Evolutionary conservation across 2,329 filamentous ascomycete genomes (phyloP), one percentile per base, ranked within the genome.

Genomic region (Malbranchea cinnamomea): DNA sequence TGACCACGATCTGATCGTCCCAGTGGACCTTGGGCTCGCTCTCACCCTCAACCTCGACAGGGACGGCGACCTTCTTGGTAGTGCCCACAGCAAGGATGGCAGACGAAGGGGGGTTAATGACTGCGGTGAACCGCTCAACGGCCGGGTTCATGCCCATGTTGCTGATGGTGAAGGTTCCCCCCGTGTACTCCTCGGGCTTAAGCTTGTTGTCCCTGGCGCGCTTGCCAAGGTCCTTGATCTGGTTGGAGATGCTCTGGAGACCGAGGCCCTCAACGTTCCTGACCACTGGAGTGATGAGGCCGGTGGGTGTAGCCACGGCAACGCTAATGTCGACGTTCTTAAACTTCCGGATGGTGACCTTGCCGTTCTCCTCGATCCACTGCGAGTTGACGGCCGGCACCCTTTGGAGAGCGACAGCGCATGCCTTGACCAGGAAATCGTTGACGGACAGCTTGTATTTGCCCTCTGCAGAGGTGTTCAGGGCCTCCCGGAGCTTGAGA

Each of bases 81-180:
- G 84, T 91, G 49, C 91, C 89, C 36, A 98, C 81, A 32, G 89
- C 87, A 40, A 98, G 70, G 56, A 98, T 98, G 52, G 75, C 79
- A 32, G 89, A 81, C 67, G 98, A 91, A 31, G 89, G 89, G 43
- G 91, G 89, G 74, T 98, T 98, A 71, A 98, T 93, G 52, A 98
- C 80, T 44, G 89, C 89, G 30, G 89, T 95, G 65, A 98, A 98
- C 56, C 85, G 74, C 63, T 95, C 85, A 40, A 98, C 78, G 29
- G 89, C 87, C 27, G 76, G 53, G 72, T 98, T 98, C 89, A 98
- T 98, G 60, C 89, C 89, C 89, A 98, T 92, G 74, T 98, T 98
- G 65, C 82, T 92, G 63, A 98, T 95, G 59, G 87, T 94, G 64
- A 98, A 93, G 56, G 83, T 92, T 56, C 89, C 89, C 33, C 89